Evolutionary conservation across 2,329 filamentous ascomycete species (phyloP), one percentile per base, ranked within the genome.

Genomic region (Penicillium sp.): DNA sequence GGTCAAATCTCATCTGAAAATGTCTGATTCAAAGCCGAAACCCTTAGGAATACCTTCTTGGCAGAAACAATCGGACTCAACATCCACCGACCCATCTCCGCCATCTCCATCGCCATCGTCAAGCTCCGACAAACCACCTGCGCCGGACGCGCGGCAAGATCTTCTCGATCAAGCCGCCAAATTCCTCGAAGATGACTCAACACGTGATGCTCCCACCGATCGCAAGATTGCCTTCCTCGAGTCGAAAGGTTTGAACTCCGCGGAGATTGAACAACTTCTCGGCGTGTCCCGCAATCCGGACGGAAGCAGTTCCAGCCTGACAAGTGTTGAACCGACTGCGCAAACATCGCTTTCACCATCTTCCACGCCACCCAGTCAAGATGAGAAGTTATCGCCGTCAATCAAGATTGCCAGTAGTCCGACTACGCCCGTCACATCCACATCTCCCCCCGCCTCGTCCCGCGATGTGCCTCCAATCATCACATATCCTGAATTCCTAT

Each of bases 161-260:
- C 65, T 77, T 9, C 61, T 87, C 33, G 81, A 88, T 12, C 81
- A 89, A 62, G 89, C 90, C 27, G 77, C 79, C 38, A 80, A 76
- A 45, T 96, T 95, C 63, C 77, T 96, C 4, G 75, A 86, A 43
- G 85, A 94, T 51, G 82, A 86, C 6, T 75, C 77, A 18, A 86
- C 95, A 48, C 81, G 79, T 49, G 73, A 84, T 66, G 82, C 85
- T 32, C 76, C 85, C 0, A 76, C 77, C 39, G 84, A 88, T 47
- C 84, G 82, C 68, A 95, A 95, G 72, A 74, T 79, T 18, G 78
- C 80, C 6, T 95, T 95, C 58, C 72, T 96, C 1, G 78, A 83
- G 61, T 81, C 80, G 43, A 96, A 96, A 66, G 88, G 88, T 3
- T 72, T 95, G 6, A 72, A 71, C 3, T 72, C 78, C 4, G 74